phyloP scores from a whole-genome alignment of 192 early-diverging fungal species.

The Polychytrium aggregatum region DNA sequence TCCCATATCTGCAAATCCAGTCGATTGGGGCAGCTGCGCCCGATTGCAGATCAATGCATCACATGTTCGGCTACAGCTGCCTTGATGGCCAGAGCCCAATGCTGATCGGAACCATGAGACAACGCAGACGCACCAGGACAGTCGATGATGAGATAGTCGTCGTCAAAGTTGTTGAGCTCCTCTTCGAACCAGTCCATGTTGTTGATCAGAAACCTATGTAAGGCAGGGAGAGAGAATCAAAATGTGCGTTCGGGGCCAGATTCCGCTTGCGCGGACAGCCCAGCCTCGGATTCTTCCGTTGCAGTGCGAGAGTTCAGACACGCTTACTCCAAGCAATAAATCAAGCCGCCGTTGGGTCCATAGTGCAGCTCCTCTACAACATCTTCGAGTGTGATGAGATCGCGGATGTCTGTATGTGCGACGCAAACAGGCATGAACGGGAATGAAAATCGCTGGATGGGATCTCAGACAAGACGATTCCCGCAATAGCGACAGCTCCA shows the following conservation, averaged over 20 bases:
- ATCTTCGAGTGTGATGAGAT: slow-evolving; percentile 94
- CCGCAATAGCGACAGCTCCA: too few relatives aligned
- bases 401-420: slow-evolving; percentile 74
- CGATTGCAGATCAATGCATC: too few relatives aligned
- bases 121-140: slow-evolving; percentile 86
- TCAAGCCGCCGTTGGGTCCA: slow-evolving; percentile 94
- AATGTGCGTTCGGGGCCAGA: neutral
- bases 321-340: slow-evolving; percentile 90
- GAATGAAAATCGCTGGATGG: neutral
- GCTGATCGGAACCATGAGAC: too few relatives aligned
- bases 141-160: slow-evolving; percentile 96
- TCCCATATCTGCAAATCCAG: too few relatives aligned
- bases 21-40: too few relatives aligned
- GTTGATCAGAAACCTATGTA: slow-evolving; percentile 64
- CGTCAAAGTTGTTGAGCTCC: slow-evolving; percentile 77
- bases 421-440: neutral
- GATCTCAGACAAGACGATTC: neutral
- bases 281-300: too few relatives aligned
- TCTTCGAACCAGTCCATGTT: slow-evolving; percentile 98
- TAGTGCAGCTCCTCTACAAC: slow-evolving; percentile 95
- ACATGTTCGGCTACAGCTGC: too few relatives aligned
- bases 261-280: neutral
- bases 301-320: neutral
- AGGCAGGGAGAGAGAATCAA: neutral
- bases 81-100: too few relatives aligned